Evolutionary conservation across 139 green algal species (phyloP), one percentile per base, ranked within the genome.

Genomic region (Chlorella sp.): DNA sequence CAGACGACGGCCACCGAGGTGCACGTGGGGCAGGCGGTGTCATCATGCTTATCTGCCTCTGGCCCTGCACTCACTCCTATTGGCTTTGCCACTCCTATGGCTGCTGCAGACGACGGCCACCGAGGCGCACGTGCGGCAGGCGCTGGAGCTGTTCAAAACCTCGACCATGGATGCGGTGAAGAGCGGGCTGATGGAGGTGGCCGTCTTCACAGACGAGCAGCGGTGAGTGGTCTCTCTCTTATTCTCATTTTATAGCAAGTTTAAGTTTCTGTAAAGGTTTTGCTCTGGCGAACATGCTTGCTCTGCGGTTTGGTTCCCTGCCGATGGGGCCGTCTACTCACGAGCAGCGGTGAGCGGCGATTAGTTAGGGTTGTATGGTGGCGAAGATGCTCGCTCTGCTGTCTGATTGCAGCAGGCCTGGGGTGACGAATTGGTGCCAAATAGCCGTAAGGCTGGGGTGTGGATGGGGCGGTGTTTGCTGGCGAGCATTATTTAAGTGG

Each of bases 91-190:
- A 11, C 34, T 38, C 70, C 24, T 1, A 9, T 26, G 34, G 40
- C 73, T 69, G 91, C 88, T 98, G 83, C 86, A 88, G 69, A 87
- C 73, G 4, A 87, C 87, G 65, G 96, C 92, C 20, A 94, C 87
- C 16, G 91, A 94, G 80, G 87, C 88, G 65, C 94, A 98, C 77
- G 96, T 98, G 70, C 80, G 90, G 51, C 87, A 94, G 64, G 96
- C 96, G 40, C 83, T 98, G 48, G 89, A 94, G 76, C 89, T 99
- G 38, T 99, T 99, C 92, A 91, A 92, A 19, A 87, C 88, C 11
- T 92, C 90, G 65, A 97, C 94, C 46, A 94, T 96, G 90, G 93
- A 97, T 75, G 94, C 94, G 5, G 90, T 94, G 48, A 92, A 92
- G 38, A 88, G 88, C 28, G 94, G 94, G 7, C 68, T 95, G 17